Evolutionary conservation across 768 basidiomycete species (phyloP), one percentile per base, ranked within the genome.

Genomic region (Cantharellus anzutake): DNA sequence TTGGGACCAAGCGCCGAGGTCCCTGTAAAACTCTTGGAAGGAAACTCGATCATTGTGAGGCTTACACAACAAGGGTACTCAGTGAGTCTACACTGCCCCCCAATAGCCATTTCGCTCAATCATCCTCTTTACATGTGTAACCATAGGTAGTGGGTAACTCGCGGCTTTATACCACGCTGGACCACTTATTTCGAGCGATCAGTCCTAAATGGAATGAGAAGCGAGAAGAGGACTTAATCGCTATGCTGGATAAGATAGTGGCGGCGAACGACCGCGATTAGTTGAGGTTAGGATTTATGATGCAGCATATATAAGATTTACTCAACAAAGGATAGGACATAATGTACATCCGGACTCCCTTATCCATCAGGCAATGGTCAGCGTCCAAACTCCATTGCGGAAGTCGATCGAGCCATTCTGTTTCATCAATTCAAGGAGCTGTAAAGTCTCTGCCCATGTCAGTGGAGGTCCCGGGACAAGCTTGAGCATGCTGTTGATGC

Each of bases 401-500:
- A 77, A 77, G 0, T 75, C 74, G 35, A 94, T 82, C 16, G 87
- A 71, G 0, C 84, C 87, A 66, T 93, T 87, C 60, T 80, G 73
- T 63, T 80, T 76, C 42, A 88, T 83, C 35, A 83, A 82, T 65
- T 91, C 84, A 79, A 96, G 79, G 65, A 94, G 89, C 42, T 68
- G 72, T 2, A 73, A 78, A 3, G 96, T 76, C 67, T 96, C 87
- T 37, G 91, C 89, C 5, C 81, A 69, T 3, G 82, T 81, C 62
- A 80, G 79, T 66, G 90, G 82, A 69, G 92, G 94, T 3, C 80
- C 82, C 3, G 84, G 85, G 5, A 85, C 86, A 66, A 88, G 81
- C 67, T 79, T 82, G 61, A 96, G 75, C 85, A 92, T 91, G 2
- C 78, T 74, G 67, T 96, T 91, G 66, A 96, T 90, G n/a, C 85